These are phyloP conservation scores for Fraxinus sp. DNA, from an alignment of 305 asterid species.

Conservation along the genomic window DNA sequence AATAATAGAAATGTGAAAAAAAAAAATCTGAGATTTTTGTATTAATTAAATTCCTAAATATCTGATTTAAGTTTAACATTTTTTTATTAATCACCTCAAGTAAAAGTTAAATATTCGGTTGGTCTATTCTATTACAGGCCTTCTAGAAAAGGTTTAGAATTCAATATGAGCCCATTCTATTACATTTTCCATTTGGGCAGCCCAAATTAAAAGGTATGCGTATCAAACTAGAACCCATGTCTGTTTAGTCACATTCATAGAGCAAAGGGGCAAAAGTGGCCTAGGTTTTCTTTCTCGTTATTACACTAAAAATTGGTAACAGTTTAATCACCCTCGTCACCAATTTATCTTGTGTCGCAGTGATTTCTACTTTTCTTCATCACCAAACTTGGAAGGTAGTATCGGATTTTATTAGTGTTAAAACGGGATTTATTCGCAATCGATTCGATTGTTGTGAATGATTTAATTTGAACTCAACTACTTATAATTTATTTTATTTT, in stretches of 20 bases:
- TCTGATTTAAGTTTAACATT: too few species aligned
- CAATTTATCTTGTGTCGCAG: background rate
- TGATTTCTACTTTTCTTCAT: background rate
- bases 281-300: background rate
- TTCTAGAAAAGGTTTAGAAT: too few species aligned
- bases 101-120: too few species aligned
- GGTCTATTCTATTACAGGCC: too few species aligned
- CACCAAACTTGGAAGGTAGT: background rate
- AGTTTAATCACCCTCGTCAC: background rate
- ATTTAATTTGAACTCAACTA: background rate
- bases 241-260: background rate
- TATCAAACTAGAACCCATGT: background rate
- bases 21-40: too few species aligned
- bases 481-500: background rate
- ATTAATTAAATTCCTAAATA: too few species aligned
- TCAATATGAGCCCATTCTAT: too few species aligned
- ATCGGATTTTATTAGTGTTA: background rate
- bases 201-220: background rate
- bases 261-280: background rate
- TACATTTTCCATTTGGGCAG: background rate
- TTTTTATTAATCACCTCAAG: too few species aligned
- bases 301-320: background rate
- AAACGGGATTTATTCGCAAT: background rate
- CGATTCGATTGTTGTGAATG: background rate
- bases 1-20: too few species aligned